Evolutionary conservation across 2,329 filamentous ascomycete species (phyloP).

Genomic region (Chalaropsis ovoidea): DNA sequence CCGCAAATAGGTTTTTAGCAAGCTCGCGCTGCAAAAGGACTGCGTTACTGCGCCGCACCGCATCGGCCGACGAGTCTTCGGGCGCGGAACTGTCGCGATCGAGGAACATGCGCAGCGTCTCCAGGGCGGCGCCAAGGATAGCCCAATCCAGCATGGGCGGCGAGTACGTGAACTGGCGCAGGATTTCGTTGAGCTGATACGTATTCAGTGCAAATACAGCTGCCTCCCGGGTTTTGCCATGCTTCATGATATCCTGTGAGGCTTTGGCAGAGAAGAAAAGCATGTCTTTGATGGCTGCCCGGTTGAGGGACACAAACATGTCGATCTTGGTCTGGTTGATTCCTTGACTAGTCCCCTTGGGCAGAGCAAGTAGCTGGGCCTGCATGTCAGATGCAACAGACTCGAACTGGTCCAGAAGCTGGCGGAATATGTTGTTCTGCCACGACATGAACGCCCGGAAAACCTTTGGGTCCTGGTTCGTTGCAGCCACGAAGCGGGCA

Average conservation of each 20-base stretch:
- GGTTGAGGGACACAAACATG: conserved; percentile 44
- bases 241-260: conserved; percentile 43
- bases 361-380: conserved; percentile 43
- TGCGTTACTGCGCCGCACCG: conserved; percentile 13
- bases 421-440: conserved; percentile 49
- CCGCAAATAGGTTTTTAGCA: conserved; percentile 39
- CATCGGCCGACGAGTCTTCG: neutral
- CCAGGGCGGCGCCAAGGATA: conserved; percentile 38
- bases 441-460: conserved; percentile 41
- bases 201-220: conserved; percentile 43
- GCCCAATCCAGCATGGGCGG: conserved; percentile 39
- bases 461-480: conserved; percentile 36
- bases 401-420: conserved; percentile 48
- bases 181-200: conserved; percentile 43
- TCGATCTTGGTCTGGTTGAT: conserved; percentile 40
- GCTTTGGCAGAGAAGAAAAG: conserved; percentile 40
- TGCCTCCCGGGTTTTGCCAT: conserved; percentile 38
- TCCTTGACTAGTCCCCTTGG: conserved; percentile 35
- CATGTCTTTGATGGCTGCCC: conserved; percentile 44
- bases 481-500: conserved; percentile 47
- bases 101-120: conserved; percentile 41
- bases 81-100: conserved; percentile 32
- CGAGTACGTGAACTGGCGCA: conserved; percentile 39
- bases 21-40: conserved; percentile 41
- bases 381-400: conserved; percentile 47